Percentiles rank a stretch among this genome's conserved stretches.
Evolutionary conservation across 1,139 yeast genomes (phyloP).

Genomic region (Schwanniomyces etchellsii): DNA sequence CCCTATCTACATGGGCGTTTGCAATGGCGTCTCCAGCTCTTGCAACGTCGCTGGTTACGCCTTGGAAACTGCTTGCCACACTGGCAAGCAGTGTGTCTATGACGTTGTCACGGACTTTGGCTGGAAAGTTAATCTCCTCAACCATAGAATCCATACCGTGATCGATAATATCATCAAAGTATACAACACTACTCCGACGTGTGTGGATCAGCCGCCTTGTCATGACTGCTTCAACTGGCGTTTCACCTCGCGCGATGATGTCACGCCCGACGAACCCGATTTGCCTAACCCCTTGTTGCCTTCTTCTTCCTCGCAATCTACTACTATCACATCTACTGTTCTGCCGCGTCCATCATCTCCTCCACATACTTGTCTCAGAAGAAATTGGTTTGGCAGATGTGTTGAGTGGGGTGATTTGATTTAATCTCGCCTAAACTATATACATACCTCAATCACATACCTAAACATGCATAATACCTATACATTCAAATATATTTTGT

Average conservation of each 20-base stretch:
- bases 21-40: conserved; percentile 88
- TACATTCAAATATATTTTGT: too few relatives aligned
- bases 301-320: not conserved
- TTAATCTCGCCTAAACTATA: too few relatives aligned
- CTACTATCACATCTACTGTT: not conserved
- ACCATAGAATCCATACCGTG: conserved; percentile 88
- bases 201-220: conserved; percentile 73
- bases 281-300: not conserved
- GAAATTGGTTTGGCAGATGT: not conserved
- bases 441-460: too few relatives aligned
- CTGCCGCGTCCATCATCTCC: too few relatives aligned
- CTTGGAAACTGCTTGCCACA: conserved; percentile 93
- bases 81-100: conserved; percentile 83
- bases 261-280: not conserved
- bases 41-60: conserved; percentile 96
- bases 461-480: too few relatives aligned
- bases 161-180: conserved; percentile 71
- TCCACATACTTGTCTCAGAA: not conserved
- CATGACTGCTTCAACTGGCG: conserved; percentile 92
- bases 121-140: conserved; percentile 83
- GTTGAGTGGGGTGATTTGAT: not conserved
- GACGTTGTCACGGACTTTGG: conserved; percentile 88
- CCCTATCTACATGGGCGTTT: conserved; percentile 94
- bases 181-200: conserved; percentile 74
- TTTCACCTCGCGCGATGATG: conserved; percentile 39